Evolutionary conservation across 768 basidiomycete genomes (phyloP), one percentile per base, ranked within the genome.

Genomic region (Kwoniella heveanensis): DNA sequence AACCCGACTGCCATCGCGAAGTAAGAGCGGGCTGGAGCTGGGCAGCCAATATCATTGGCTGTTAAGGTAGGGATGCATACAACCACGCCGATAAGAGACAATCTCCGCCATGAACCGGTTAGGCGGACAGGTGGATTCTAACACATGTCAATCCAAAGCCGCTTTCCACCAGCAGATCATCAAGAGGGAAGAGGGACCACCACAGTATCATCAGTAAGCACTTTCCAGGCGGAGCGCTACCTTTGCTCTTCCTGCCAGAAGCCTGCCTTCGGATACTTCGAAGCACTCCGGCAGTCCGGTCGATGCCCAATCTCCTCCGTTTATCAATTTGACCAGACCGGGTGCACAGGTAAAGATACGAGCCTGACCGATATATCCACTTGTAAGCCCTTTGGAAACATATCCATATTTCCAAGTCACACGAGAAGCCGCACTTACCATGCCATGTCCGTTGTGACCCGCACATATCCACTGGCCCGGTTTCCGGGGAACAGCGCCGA

Each of bases 331-430:
- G 3, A 70, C 74, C 21, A 73, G 53, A 13, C 64, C 60, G n/a
- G 70, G 67, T 0, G 71, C 72, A 54, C 71, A 73, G 8, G 63
- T 55, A 60, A 73, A 73, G 53, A 71, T 76, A 17, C 74, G 60
- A 13, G 74, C 74, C 73, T 57, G 30, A n/a, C 7, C 13, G 19
- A 32, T n/a, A 26, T 10, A n/a, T 21, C 15, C 9, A 46, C 2
- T 22, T 24, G 19, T 39, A 56, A 19, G n/a, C n/a, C n/a, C n/a
- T n/a, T n/a, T n/a, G n/a, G n/a, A n/a, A n/a, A n/a, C n/a, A n/a
- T 13, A 44, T 44, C 15, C 21, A 15, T 39, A 25, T 22, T n/a
- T n/a, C n/a, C 13, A 10, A 55, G 26, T 36, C 17, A 24, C n/a
- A 36, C 37, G 32, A 17, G 4, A 2, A 1, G 32, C 22, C 7